Percentiles rank a stretch among this genome's conserved stretches.
These are phyloP conservation scores for Solanum chiquidenum DNA, from an alignment of 257 asterid genomes.

Conservation along the genomic window DNA sequence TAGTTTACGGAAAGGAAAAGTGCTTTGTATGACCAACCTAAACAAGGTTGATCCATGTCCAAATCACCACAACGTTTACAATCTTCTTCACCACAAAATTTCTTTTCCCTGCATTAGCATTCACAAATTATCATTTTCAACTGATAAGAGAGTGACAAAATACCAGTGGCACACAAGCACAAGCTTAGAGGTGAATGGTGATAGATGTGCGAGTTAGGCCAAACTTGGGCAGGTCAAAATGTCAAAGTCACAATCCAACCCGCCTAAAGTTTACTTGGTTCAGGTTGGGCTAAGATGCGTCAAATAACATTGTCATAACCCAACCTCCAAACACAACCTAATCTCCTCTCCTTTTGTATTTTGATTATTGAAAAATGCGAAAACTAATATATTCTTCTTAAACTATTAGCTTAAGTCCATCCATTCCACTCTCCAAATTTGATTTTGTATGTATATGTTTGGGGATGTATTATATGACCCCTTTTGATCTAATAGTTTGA, in stretches of 20 bases:
- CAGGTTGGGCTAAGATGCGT: not conserved
- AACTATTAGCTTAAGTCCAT: not conserved
- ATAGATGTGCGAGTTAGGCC: not conserved
- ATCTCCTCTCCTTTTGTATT: not conserved
- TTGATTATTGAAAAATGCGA: not conserved
- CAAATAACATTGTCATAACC: no score
- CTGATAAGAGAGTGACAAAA: not conserved
- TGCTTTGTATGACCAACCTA: slow-evolving; percentile 30
- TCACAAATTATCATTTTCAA: not conserved
- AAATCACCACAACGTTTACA: slow-evolving; percentile 66
- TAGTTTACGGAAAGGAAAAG: not conserved
- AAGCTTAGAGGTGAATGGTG: not conserved
- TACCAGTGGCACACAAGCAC: not conserved
- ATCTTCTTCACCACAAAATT: slow-evolving; percentile 80
- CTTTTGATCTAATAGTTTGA: not conserved
- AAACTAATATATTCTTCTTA: not conserved
- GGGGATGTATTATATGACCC: not conserved
- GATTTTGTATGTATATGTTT: not conserved
- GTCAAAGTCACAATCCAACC: not conserved
- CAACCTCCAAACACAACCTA: not conserved
- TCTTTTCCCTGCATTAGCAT: slow-evolving; percentile 49
- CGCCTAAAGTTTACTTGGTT: not conserved
- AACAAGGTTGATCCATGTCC: slow-evolving; percentile 56
- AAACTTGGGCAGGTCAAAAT: not conserved
- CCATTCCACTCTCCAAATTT: not conserved